Evolutionary conservation across 1,139 yeast species (phyloP), one percentile per base, ranked within the genome.

Genomic region (Yamadazyma atmosphaerica): DNA sequence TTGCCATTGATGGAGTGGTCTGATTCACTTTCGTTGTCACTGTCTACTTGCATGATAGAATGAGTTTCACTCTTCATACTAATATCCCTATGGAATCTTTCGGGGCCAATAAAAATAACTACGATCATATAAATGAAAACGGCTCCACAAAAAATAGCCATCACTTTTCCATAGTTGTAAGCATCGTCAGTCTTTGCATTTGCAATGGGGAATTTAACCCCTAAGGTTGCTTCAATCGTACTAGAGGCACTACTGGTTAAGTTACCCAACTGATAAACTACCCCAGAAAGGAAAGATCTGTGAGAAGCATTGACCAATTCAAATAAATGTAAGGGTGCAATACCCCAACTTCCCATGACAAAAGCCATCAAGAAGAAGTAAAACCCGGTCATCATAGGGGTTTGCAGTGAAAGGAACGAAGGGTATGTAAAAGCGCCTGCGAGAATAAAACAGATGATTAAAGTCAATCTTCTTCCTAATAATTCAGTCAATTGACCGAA

Each of bases 401-500:
- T 39, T 23, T 63, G 55, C 4, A 58, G 55, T 9, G 61, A 56
- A 41, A 45, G 56, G 43, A 54, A 61, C 3, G 63, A 52, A 10
- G 72, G 72, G 42, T 67, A 67, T 18, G 65, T 48, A 54, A 65
- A 59, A 7, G 64, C 64, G 5, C 65, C 66, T 16, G 63, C 59
- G 40, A 61, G 46, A 4, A 60, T n/a, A 43, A 56, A 52, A 26
- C 66, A 58, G 10, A 56, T 40, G 8, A 65, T 55, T 26, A 77
- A 58, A 1, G 76, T 64, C 31, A 76, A 52, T 42, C 82, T 58
- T 47, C 50, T 60, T 6, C 82, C 82, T 8, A 68, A 48, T 13
- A 71, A 51, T 39, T 74, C 78, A 2, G 73, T 62, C 16, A 62
- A 35, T 29, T 71, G 72, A 21, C 81, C 81, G 46, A 70, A 59